phyloP scores from a whole-genome alignment of 1,139 yeast genomes.

The Yamadazyma diddensiae region DNA sequence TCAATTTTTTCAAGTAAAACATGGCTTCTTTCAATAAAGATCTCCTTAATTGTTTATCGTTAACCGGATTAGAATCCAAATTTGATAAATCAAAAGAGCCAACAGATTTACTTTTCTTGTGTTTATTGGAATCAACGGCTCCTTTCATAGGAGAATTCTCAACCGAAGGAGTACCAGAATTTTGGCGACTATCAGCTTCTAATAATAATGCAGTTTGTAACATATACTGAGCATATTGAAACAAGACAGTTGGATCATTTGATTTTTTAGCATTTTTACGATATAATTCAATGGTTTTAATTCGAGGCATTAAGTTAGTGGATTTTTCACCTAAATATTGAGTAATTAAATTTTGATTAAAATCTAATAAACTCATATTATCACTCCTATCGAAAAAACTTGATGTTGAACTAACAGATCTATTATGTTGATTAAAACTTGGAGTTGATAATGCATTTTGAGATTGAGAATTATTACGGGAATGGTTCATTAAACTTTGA shows the following conservation, averaged over 20 bases:
- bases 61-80: constrained; percentile 18
- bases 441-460: constrained; percentile 27
- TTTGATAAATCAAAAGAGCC: constrained; percentile 23
- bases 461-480: constrained; percentile 25
- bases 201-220: constrained; percentile 75
- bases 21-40: constrained; percentile 75
- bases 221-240: constrained; percentile 90
- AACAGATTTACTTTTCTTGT: constrained; percentile 16
- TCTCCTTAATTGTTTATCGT: constrained; percentile 35
- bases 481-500: neutral
- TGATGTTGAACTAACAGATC: constrained; percentile 41
- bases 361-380: constrained; percentile 36
- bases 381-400: constrained; percentile 36
- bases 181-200: constrained; percentile 22
- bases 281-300: constrained; percentile 84
- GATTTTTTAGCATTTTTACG: constrained; percentile 81
- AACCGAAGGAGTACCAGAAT: constrained; percentile 16
- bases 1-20: constrained; percentile 63
- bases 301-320: constrained; percentile 63
- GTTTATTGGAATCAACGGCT: constrained; percentile 12
- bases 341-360: constrained; percentile 40
- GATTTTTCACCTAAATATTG: constrained; percentile 56
- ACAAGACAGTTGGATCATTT: constrained; percentile 80
- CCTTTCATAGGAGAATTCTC: constrained; percentile 27
- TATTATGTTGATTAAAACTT: constrained; percentile 26